Evolutionary conservation across 768 basidiomycete species (phyloP).

Genomic region (Rhodotorula graminis): DNA sequence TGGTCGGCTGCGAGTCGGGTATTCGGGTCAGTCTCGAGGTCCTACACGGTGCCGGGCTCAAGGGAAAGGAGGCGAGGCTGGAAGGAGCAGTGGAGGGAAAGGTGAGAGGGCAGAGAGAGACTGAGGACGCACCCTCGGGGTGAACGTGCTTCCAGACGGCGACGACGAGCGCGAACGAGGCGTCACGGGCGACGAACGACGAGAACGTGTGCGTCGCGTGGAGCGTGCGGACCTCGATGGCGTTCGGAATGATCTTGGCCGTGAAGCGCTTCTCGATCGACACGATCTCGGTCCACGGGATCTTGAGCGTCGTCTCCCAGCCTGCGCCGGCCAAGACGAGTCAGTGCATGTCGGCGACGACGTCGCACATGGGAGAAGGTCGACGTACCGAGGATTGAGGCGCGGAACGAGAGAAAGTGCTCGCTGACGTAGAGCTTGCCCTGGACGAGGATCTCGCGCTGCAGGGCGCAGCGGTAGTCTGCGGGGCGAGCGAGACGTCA

Average conservation of each 20-base stretch:
- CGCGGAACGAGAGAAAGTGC: constrained; percentile 23
- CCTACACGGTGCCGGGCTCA: too few relatives aligned
- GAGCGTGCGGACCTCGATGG: constrained; percentile 62
- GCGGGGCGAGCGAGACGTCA: not conserved
- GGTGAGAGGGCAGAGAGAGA: not conserved
- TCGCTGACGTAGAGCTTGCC: constrained; percentile 27
- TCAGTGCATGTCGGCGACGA: not conserved
- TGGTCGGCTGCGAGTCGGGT: not conserved
- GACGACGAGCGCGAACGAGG: constrained; percentile 84
- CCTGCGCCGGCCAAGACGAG: not conserved
- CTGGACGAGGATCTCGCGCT: constrained; percentile 20
- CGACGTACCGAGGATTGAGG: constrained; percentile 27
- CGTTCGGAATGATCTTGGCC: constrained; percentile 93
- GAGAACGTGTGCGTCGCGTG: constrained; percentile 66
- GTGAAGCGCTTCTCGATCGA: constrained; percentile 94
- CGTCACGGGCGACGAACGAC: constrained; percentile 88
- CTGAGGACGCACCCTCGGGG: constrained; percentile 53
- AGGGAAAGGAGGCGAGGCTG: too few relatives aligned
- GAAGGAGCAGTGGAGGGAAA: too few relatives aligned
- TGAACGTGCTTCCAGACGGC: constrained; percentile 88
- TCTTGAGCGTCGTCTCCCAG: constrained; percentile 68
- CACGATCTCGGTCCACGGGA: constrained; percentile 80
- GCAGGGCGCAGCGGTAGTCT: constrained; percentile 33
- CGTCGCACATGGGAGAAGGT: not conserved
- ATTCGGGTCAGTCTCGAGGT: too few relatives aligned